A percentile compares a stretch with the other conserved stretches of the same genome.
phyloP scores from a whole-genome alignment of 1,284 basidiomycete species.

The Ceratobasidium sp. region DNA sequence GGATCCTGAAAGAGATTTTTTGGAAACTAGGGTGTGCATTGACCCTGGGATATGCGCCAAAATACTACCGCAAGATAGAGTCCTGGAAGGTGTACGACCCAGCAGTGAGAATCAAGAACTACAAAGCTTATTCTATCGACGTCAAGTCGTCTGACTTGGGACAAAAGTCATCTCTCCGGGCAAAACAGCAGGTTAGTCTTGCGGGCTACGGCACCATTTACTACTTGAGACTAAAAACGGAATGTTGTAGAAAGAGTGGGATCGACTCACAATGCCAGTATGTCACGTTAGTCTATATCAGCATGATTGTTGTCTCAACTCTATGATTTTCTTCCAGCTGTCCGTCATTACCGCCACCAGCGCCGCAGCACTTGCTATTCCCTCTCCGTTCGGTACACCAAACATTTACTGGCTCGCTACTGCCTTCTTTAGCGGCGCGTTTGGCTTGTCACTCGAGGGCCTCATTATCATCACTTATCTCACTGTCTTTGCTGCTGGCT shows the following conservation, averaged over 20 bases:
- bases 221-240: background rate
- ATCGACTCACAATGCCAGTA: slow-evolving; percentile 1
- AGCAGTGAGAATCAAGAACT: background rate
- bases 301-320: background rate
- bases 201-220: background rate
- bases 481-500: slow-evolving; percentile 3
- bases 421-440: slow-evolving; percentile 12
- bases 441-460: slow-evolving; percentile 26
- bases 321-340: background rate
- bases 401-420: slow-evolving; percentile 2
- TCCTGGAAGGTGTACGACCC: background rate
- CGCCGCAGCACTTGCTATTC: slow-evolving; percentile 14
- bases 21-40: slow-evolving; percentile 3
- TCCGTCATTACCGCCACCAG: slow-evolving; percentile 17
- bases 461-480: slow-evolving; percentile 29
- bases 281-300: background rate
- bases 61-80: background rate
- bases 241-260: slow-evolving; percentile 29
- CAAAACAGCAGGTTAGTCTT: slow-evolving; percentile 22
- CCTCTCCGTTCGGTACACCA: slow-evolving; percentile 8
- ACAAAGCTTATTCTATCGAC: background rate
- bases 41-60: slow-evolving; percentile 21
- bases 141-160: background rate
- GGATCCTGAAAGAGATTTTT: no score
- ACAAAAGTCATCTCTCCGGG: background rate